Base-by-base conservation (phyloP, 179 eudicot species). In the Vitellaria paradoxa region DNA sequence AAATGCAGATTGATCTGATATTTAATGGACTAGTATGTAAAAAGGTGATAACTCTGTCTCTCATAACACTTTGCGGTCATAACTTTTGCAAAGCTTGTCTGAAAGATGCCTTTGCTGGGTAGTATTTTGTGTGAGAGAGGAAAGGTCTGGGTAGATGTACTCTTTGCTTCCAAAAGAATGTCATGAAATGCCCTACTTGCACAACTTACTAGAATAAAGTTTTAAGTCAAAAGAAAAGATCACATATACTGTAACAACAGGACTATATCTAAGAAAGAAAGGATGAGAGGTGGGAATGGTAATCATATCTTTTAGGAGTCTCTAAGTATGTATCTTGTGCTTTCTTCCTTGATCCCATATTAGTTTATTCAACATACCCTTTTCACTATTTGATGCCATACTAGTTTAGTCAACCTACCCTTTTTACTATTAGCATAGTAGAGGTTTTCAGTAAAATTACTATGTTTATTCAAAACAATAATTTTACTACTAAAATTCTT, bases 21-120 rank as follows among this genome's bases (percentile, higher is more conserved):
- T 56, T 56, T 56, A 7, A 56, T 3, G 3, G 14, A 8, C 17
- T 4, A 7, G 14, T 10, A 15, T 78, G 87, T 96, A 96, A 75
- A 30, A 90, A 96, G 76, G 95, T 96, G 80, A 86, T 93, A 92
- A 85, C 24, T 55, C 85, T 75, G 40, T 98, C 99, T 18, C 82
- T 96, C 49, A 91, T 98, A 15, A 96, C 99, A 9, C 99, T 97
- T 7, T 96, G 99, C 85, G 98, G 97, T 18, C 99, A 96, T 80
- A 96, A 96, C 81, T 96, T 96, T 84, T 95, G 99, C 90, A 95
- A 95, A 83, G 21, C 85, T 9, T 93, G 97, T 80, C 82, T 93
- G 83, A 90, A 93, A 74, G 90, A 76, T 57, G 85, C 81, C 53
- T 93, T 91, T 82, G 84, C 84, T 66, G 96, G 97, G 17, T 86